Percentiles rank a stretch among this genome's conserved stretches.
These are phyloP conservation scores for Fusarium napiforme DNA, from an alignment of 2,329 filamentous ascomycete species.

Conservation along the genomic window DNA sequence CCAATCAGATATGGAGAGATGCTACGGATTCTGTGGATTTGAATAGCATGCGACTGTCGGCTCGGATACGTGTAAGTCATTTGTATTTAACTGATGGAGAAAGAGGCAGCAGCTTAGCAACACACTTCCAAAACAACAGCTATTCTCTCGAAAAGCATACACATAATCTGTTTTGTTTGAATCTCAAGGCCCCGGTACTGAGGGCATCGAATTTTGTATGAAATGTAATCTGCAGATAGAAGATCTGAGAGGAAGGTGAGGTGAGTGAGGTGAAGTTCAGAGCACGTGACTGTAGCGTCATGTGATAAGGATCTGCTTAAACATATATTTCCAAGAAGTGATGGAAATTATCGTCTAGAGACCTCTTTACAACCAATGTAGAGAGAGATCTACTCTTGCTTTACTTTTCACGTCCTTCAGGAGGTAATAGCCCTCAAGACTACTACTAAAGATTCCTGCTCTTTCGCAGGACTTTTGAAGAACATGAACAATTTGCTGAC, in stretches of 20 bases:
- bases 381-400: background rate
- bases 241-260: background rate
- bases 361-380: background rate
- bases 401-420: background rate
- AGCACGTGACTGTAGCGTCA: conserved; percentile 7
- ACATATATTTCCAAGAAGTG: background rate
- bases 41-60: background rate
- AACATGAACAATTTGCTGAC: background rate
- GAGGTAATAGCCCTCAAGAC: background rate
- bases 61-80: background rate
- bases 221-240: background rate
- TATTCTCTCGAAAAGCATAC: background rate
- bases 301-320: background rate
- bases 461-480: background rate
- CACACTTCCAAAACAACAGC: background rate
- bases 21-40: background rate
- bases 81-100: background rate
- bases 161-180: background rate
- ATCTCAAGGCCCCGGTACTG: background rate
- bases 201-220: background rate
- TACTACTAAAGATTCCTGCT: background rate
- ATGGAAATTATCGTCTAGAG: background rate
- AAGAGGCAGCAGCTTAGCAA: background rate
- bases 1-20: background rate
- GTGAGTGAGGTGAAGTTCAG: conserved; percentile 14